These are phyloP conservation scores for Colletotrichum cuscutae DNA, from an alignment of 2,329 filamentous ascomycete genomes.

Conservation along the genomic window DNA sequence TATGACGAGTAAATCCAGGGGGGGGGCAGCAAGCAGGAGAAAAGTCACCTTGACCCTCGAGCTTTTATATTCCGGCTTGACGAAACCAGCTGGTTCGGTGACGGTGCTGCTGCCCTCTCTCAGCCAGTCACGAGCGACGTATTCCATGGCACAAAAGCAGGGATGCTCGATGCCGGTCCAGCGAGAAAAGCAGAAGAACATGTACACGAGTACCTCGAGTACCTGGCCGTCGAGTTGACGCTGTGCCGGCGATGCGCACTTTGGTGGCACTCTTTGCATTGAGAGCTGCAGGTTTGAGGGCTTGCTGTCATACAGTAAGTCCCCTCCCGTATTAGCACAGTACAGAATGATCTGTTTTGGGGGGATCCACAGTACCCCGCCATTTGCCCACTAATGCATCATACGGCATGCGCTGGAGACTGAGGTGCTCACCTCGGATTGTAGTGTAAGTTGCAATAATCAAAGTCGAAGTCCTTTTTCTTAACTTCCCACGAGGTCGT, in stretches of 20 bases:
- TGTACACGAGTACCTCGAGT: slow-evolving; percentile 9
- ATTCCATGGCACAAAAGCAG: slow-evolving; percentile 23
- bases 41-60: slow-evolving; percentile 26
- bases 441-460: neutral
- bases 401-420: slow-evolving; percentile 17
- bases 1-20: slow-evolving; percentile 9
- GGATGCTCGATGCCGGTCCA: slow-evolving; percentile 33
- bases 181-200: slow-evolving; percentile 4
- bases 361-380: slow-evolving; percentile 30
- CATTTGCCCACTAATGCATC: slow-evolving; percentile 33
- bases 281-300: neutral
- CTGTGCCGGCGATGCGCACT: neutral
- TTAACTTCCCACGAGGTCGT: neutral
- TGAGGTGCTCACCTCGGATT: neutral
- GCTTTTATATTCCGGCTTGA: slow-evolving; percentile 32
- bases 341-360: neutral
- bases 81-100: slow-evolving; percentile 35
- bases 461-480: neutral
- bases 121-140: slow-evolving; percentile 34
- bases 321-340: neutral
- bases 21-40: neutral
- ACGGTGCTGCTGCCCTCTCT: slow-evolving; percentile 27
- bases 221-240: slow-evolving; percentile 1
- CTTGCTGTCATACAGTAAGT: slow-evolving; percentile 26
- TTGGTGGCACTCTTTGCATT: neutral